Evolutionary conservation across 371 early-diverging fungal species (phyloP), one percentile per base, ranked within the genome.

Genomic region (Cokeromyces recurvatus): DNA sequence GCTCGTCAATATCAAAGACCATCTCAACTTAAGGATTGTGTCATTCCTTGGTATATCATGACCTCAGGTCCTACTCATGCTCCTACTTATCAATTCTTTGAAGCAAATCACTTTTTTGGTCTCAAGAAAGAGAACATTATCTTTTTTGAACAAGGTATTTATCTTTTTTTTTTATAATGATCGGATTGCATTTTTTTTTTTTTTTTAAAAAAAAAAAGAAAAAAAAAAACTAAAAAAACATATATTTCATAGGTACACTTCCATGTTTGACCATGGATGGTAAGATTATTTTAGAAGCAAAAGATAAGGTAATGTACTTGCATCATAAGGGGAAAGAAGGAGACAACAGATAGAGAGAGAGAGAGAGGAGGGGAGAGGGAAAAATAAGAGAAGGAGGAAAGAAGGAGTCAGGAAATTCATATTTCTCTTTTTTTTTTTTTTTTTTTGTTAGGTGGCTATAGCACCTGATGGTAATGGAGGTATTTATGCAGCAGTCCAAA

Each of bases 21-120:
- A 42, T 42, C 46, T 25, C 49, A 56, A 43, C 52, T 42, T 24
- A 51, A 47, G 9, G 51, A 66, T 16, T 71, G 81, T 25, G 71
- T 85, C 37, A 87, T 94, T 48, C 95, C 92, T 40, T 95, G 93
- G 93, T 91, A 91, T 58, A 87, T 95, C 60, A 95, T 95, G 96
- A 91, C 92, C 39, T 92, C 92, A 19, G 95, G 90, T 10, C 94
- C 96, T 17, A 95, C 96, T 15, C 79, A 86, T 50, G 74, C 46
- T 3, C 85, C 88, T 20, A 95, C 95, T 27, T 79, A 77, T 38
- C 49, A 65, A 11, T 89, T 79, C 64, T 95, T 95, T 72, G 76
- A 77, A 55, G 60, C 78, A 23, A 47, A 89, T 71, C 61, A 73
- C 54, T 93, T 69, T 72, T 95, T 92, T 73, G 94, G 96, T 20